phyloP scores from a whole-genome alignment of 2,329 filamentous ascomycete species.

The Ramichloridium luteum region DNA sequence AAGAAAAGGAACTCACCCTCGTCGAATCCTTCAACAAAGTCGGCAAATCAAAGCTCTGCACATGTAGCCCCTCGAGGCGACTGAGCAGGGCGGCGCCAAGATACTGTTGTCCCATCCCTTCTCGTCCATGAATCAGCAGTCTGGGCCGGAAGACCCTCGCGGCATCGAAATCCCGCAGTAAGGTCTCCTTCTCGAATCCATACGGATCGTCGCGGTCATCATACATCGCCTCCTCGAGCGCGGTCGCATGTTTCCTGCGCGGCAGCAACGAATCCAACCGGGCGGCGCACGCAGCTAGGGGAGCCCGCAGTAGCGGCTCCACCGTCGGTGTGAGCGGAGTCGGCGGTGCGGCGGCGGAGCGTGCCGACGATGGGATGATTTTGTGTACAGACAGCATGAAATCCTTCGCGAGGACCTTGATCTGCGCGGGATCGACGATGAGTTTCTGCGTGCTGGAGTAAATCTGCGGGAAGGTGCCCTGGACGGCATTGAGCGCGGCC shows the following conservation, averaged over 20 bases:
- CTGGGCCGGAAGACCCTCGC: slow-evolving; percentile 81
- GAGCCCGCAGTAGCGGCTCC: slow-evolving; percentile 65
- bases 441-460: slow-evolving; percentile 85
- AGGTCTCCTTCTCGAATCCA: slow-evolving; percentile 73
- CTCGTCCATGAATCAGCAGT: slow-evolving; percentile 65
- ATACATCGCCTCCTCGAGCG: slow-evolving; percentile 90
- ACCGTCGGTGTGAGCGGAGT: slow-evolving; percentile 66
- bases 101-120: slow-evolving; percentile 91
- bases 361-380: slow-evolving; percentile 86
- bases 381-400: slow-evolving; percentile 97
- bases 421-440: slow-evolving; percentile 71
- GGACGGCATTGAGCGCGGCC: slow-evolving; percentile 87
- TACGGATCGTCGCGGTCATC: slow-evolving; percentile 70
- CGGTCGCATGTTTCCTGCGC: slow-evolving; percentile 72
- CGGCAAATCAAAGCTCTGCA: slow-evolving; percentile 86
- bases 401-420: slow-evolving; percentile 80
- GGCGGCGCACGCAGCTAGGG: slow-evolving; percentile 56
- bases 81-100: slow-evolving; percentile 74
- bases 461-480: slow-evolving; percentile 91
- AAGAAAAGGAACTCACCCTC: slow-evolving; percentile 39
- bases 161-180: slow-evolving; percentile 61
- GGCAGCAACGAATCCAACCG: slow-evolving; percentile 62
- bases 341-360: slow-evolving; percentile 75
- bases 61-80: slow-evolving; percentile 84
- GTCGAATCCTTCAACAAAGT: slow-evolving; percentile 74